Evolutionary conservation across 169 alveolate species (phyloP), one percentile per base, ranked within the genome.

Genomic region (Cryptosporidium muris): DNA sequence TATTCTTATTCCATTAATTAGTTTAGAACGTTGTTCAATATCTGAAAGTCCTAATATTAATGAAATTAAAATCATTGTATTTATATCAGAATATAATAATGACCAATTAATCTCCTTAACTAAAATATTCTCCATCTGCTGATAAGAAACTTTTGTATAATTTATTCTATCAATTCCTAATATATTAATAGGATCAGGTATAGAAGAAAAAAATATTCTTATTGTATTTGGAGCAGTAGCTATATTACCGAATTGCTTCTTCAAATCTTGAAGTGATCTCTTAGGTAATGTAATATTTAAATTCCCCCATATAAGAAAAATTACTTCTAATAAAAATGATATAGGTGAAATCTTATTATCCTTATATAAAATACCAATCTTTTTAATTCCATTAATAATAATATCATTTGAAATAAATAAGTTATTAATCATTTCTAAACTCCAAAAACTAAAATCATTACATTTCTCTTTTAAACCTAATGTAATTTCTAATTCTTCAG

Each of bases 391-490:
- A 58, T 38, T 25, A n/a, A 62, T 45, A 25, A 74, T 58, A 6
- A 14, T 40, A 36, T 58, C 74, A 36, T 38, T 58, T 36, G 37
- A 43, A 2, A 58, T 45, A 36, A 43, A 74, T 1, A 74, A 45
- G 1, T n/a, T 54, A 14, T 74, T 54, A 2, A 58, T 74, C 8
- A 53, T 52, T 34, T 54, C 43, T 42, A 74, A 14, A 34, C 68
- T 74, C 85, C 85, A 74, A 4, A 40, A 36, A n/a, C 48, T 54
- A 40, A 74, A 62, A 42, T 74, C 85, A 45, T 63, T 53, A 40
- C 85, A 74, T 48, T 74, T 74, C 49, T 74, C 85, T 34, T 74
- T 68, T 12, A 74, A 60, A 4, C 85, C 85, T 7, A 74, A 37
- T 37, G 54, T 12, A 42, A 74, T 52, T 25, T 7, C 38, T 7